These are phyloP conservation scores for Artemisia tridentata DNA, from an alignment of 129 eudicot genomes.

Conservation along the genomic window DNA sequence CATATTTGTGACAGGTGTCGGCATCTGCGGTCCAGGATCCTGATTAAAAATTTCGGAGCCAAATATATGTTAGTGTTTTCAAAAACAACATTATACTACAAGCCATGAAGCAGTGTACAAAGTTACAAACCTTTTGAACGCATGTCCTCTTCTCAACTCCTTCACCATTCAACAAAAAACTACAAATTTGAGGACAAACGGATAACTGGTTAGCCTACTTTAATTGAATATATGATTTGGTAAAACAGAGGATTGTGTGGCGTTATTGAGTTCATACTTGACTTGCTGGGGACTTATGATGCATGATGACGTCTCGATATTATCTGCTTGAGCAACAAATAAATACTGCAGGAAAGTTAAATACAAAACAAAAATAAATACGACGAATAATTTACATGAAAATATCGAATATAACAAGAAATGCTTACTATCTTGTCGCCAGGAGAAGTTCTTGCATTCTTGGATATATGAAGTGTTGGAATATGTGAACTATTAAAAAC, in stretches of 20 bases:
- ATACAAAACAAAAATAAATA: background rate
- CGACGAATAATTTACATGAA: background rate
- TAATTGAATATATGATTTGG: background rate
- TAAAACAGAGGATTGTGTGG: background rate
- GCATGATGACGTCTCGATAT: conserved; percentile 66
- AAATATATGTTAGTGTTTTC: conserved; percentile 25
- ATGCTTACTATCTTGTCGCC: conserved; percentile 67
- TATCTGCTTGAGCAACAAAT: conserved; percentile 70
- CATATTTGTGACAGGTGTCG: conserved; percentile 59
- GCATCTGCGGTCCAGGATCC: conserved; percentile 87
- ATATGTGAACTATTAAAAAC: no score
- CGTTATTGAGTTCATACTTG: conserved; percentile 40
- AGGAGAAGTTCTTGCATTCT: conserved; percentile 39
- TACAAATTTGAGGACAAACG: conserved; percentile 25
- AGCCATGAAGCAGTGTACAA: conserved; percentile 29
- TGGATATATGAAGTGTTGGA: conserved; percentile 69
- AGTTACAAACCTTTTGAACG: conserved; percentile 65
- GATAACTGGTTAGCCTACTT: conserved; percentile 19
- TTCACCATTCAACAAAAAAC: conserved; percentile 72
- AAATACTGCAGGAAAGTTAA: conserved; percentile 49
- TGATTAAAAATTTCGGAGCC: conserved; percentile 21
- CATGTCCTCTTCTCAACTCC: conserved; percentile 64
- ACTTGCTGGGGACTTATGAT: conserved; percentile 67
- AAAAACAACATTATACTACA: conserved; percentile 15
- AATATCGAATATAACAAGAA: conserved; percentile 8